Base-by-base conservation (phyloP, 1,284 basidiomycete genomes). In the Schizophyllum commune region DNA sequence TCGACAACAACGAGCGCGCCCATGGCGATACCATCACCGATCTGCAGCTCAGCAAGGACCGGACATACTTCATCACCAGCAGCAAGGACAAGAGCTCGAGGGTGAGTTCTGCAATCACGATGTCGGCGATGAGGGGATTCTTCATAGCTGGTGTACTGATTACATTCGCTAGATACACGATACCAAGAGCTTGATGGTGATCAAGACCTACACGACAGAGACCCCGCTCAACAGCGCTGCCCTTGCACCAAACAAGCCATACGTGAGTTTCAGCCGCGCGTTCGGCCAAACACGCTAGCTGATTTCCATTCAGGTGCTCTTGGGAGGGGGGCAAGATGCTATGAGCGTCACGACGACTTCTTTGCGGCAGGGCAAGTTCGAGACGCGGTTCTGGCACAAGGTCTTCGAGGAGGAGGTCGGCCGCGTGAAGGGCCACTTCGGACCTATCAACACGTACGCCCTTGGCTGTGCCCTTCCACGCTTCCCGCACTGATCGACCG, bases 371-470 rank as follows among this genome's bases (percentile, higher is more conserved):
- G 97, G 96, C 52, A 96, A 97, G 75, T 99, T 99, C 74, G 97
- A 99, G 79, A 94, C 95, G 3, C 84, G 96, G 56, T 98, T 99
- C 80, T 99, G 95, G 94, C 96, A 99, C 81, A 94, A 92, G 71
- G 83, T 99, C 54, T 94, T 98, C 69, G 96, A 98, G 75, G 96
- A 99, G 80, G 96, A 99, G 75, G 91, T 98, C 63, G 94, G 96
- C 21, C 86, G 96, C 51, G 94, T 99, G 64, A 98, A 95, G 74
- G 95, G 95, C 21, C 94, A 97, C 73, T 94, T 98, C 75, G 96
- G 96, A 52, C 96, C 97, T 58, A 92, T 98, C 77, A 99, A 99
- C 79, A 98, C 97, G 83, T 92, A 65, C 65, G 89, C 82, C 59
- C 20, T 17, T 15, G 1, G 17, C 32, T 11, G 20, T 57, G 61